Percentiles rank a stretch among this genome's conserved stretches.
Evolutionary conservation across 2,329 filamentous ascomycete genomes (phyloP).

Genomic region (Sordariomycetes sp.): DNA sequence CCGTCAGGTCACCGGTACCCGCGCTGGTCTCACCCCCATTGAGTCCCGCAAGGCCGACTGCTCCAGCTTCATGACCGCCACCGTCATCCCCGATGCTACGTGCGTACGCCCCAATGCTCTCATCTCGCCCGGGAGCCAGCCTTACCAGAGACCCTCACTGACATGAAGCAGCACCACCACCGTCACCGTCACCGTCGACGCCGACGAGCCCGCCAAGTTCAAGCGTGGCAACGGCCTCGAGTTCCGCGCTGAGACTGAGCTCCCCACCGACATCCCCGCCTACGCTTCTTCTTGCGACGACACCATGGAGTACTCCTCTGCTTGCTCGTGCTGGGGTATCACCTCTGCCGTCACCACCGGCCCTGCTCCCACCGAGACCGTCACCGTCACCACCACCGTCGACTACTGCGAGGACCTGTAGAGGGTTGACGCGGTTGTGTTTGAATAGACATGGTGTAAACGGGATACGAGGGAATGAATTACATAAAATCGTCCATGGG

Average conservation of each 20-base stretch:
- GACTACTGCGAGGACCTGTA: conserved; percentile 30
- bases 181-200: conserved; percentile 27
- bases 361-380: conserved; percentile 26
- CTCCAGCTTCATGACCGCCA: conserved; percentile 28
- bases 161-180: conserved; percentile 19
- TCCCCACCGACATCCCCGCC: conserved; percentile 23
- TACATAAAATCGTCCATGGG: no score
- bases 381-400: conserved; percentile 24
- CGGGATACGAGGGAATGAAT: no score
- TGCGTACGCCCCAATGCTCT: conserved; percentile 14
- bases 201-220: conserved; percentile 15
- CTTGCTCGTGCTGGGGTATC: conserved; percentile 35
- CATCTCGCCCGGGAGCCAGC: no score
- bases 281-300: conserved; percentile 29
- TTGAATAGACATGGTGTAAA: no score
- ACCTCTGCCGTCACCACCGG: conserved; percentile 27
- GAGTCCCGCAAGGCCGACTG: conserved; percentile 27
- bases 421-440: no score
- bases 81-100: conserved; percentile 28
- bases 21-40: conserved; percentile 22
- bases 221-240: conserved; percentile 16
- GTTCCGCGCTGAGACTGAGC: conserved; percentile 19
- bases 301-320: conserved; percentile 25
- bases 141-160: neutral
- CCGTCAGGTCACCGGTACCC: conserved; percentile 33